A percentile compares a stretch with the other conserved stretches of the same genome.
These are phyloP conservation scores for Mycena sp. DNA, from an alignment of 1,284 basidiomycete genomes.

Conservation along the genomic window DNA sequence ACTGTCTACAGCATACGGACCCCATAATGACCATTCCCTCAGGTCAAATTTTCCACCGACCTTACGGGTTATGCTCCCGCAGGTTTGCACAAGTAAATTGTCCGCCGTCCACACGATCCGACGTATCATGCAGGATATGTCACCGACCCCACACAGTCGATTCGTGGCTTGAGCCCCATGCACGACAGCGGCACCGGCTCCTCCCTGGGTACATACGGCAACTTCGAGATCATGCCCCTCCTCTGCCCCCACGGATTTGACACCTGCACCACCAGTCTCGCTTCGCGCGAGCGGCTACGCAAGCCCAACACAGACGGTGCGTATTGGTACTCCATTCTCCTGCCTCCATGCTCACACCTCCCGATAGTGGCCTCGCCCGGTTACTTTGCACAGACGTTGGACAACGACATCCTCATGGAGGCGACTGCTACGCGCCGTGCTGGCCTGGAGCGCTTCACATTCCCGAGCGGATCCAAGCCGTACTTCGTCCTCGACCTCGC, in stretches of 20 bases:
- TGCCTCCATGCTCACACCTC: neutral
- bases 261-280: constrained; percentile 66
- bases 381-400: constrained; percentile 65
- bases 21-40: neutral
- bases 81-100: constrained; percentile 46
- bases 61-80: constrained; percentile 78
- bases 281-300: constrained; percentile 62
- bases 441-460: constrained; percentile 73
- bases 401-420: constrained; percentile 70
- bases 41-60: constrained; percentile 76
- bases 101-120: neutral
- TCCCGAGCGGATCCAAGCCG: constrained; percentile 66
- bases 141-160: constrained; percentile 62
- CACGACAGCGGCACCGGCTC: constrained; percentile 77
- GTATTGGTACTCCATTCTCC: constrained; percentile 9
- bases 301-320: constrained; percentile 70
- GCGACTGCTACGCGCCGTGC: constrained; percentile 75
- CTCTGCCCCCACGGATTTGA: constrained; percentile 69
- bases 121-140: constrained; percentile 59
- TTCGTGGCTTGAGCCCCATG: constrained; percentile 70
- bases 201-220: constrained; percentile 68
- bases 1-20: neutral
- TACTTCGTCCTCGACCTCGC: constrained; percentile 73
- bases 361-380: constrained; percentile 68
- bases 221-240: constrained; percentile 76